Base-by-base conservation (phyloP, 2,329 filamentous ascomycete species). In the Colletotrichum chrysophilum region DNA sequence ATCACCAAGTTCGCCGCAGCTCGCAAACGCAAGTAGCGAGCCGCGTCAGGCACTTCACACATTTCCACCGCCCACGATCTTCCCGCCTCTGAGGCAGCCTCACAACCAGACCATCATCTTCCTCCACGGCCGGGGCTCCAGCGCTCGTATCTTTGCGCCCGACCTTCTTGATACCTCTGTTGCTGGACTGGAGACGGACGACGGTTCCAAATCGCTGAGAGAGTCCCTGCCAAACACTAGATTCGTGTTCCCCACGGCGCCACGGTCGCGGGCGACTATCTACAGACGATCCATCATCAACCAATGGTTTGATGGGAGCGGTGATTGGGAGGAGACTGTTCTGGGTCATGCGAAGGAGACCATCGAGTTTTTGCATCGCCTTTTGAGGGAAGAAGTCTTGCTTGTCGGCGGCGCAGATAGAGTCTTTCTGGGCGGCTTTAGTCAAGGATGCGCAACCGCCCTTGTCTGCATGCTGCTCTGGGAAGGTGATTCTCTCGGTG, bases 241-340 rank as follows among this genome's bases (percentile, higher is more conserved):
- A 62, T 87, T 91, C 75, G 80, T 91, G 60, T 90, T 91, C 77
- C 89, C 88, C 4, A 87, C 86, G 0, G 89, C 90, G 1, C 84
- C 86, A 14, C 79, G 83, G 7, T 77, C 77, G 10, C 76, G 83
- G 10, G 83, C 83, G 9, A 78, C 77, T 34, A 80, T 84, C 60
- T 84, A 84, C 60, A 80, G 80, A 14, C 82, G 82, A 5, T 80
- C 79, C 28, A 68, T 79, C 55, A 83, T 84, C 30, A 82, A 81
- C 36, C 83, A 84, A 75, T 84, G 83, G 83, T 84, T 83, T 36
- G 83, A 84, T 65, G 83, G 83, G 26, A 80, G 81, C 14, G 83
- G 83, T 0, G 83, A 84, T 71, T 84, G 82, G 83, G 82, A 84
- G 67, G 80, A 79, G 0, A 78, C 80, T 28, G 78, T 79, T 4